Evolutionary conservation across 257 asterid species (phyloP).

Genomic region (Scutellaria galericulata): DNA sequence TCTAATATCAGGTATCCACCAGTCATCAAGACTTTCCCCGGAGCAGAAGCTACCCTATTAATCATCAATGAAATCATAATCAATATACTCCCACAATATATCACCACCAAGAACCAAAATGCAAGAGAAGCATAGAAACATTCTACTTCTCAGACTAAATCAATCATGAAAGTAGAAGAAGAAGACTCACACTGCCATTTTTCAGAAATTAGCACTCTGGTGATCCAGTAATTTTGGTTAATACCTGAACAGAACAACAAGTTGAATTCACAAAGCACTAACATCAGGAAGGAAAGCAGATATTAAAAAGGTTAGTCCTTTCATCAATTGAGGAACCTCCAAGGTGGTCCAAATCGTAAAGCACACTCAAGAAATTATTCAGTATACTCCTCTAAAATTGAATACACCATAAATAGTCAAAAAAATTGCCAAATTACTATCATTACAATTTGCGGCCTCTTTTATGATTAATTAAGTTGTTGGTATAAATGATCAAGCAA

Average conservation of each 20-base stretch:
- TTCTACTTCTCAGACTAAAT: not conserved
- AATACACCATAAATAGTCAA: too few relatives aligned
- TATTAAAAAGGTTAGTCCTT: not conserved
- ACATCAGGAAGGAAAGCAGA: not conserved
- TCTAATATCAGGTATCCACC: constrained; percentile 97
- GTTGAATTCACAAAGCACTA: constrained; percentile 13
- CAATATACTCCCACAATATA: constrained; percentile 24
- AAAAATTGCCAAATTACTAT: too few relatives aligned
- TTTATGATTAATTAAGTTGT: too few relatives aligned
- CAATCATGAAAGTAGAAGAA: not conserved
- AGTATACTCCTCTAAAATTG: too few relatives aligned
- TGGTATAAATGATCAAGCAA: too few relatives aligned
- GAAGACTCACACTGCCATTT: constrained; percentile 60
- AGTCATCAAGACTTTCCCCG: constrained; percentile 97
- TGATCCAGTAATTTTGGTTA: constrained; percentile 13
- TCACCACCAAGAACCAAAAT: constrained; percentile 16
- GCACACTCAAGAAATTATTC: too few relatives aligned
- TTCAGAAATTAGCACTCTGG: constrained; percentile 31
- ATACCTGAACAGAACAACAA: constrained; percentile 37
- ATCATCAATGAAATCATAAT: constrained; percentile 38
- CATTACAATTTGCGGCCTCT: too few relatives aligned
- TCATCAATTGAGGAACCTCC: constrained; percentile 13
- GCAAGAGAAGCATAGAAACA: not conserved
- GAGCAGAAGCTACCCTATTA: constrained; percentile 93
- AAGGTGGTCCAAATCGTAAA: too few relatives aligned